These are phyloP conservation scores for Coleophoma eucalyptorum DNA, from an alignment of 2,329 filamentous ascomycete genomes.

Conservation along the genomic window DNA sequence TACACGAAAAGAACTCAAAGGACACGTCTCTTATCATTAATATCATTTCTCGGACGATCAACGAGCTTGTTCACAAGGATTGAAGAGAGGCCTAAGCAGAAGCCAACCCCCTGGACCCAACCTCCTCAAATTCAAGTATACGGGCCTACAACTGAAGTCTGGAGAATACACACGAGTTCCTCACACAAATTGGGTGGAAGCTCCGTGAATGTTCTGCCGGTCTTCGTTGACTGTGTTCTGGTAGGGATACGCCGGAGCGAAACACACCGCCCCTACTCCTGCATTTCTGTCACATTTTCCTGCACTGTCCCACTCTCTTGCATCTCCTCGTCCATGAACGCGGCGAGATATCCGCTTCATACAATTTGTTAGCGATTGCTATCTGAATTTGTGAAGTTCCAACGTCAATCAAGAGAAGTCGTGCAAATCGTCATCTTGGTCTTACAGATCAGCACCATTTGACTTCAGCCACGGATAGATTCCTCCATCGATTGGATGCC, in stretches of 20 bases:
- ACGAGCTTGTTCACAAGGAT: too few species aligned
- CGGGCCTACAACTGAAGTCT: slow-evolving; percentile 10
- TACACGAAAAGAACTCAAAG: neutral
- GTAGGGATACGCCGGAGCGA: slow-evolving; percentile 1
- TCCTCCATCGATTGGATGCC: slow-evolving; percentile 11
- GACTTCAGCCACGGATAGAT: neutral
- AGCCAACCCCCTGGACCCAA: slow-evolving; percentile 2
- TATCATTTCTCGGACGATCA: too few species aligned
- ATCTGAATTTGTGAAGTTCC: neutral
- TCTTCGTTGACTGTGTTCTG: slow-evolving; percentile 1
- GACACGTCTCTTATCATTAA: neutral
- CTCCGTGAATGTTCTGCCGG: slow-evolving; percentile 9
- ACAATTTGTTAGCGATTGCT: slow-evolving; percentile 1
- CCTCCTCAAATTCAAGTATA: neutral
- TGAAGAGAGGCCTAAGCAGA: neutral
- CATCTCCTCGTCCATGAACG: slow-evolving; percentile 8
- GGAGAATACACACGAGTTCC: slow-evolving; percentile 4
- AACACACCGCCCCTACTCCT: slow-evolving; percentile 13
- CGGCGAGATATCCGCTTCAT: slow-evolving; percentile 13
- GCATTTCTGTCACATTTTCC: slow-evolving; percentile 12
- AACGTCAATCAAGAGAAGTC: neutral
- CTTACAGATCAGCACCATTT: slow-evolving; percentile 7
- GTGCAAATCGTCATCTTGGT: neutral
- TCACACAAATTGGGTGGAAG: slow-evolving; percentile 12
- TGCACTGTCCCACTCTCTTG: slow-evolving; percentile 8